Conservation (phyloP, 495 filamentous ascomycete species). For the Collariella sp. region DNA sequence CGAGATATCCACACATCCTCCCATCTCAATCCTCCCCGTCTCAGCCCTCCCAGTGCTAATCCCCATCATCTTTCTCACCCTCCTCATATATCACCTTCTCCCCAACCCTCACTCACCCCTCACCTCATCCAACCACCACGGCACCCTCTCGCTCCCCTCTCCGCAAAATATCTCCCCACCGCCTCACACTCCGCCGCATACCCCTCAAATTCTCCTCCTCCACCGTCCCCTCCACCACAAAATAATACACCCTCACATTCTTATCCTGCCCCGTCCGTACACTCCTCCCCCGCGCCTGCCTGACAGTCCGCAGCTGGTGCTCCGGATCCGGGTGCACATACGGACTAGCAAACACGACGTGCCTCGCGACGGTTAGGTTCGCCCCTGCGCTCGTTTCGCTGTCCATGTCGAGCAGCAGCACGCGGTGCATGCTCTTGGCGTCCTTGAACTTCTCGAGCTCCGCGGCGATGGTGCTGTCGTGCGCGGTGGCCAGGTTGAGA, state of each 20-base stretch:
- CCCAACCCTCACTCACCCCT: background rate
- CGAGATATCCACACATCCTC: background rate
- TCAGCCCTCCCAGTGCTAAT: background rate
- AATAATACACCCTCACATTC: conserved; percentile 60
- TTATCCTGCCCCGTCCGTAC: conserved; percentile 60
- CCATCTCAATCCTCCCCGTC: background rate
- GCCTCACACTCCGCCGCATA: background rate
- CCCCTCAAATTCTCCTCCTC: conserved; percentile 59
- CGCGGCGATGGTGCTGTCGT: background rate
- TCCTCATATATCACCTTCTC: background rate
- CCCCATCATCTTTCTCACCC: background rate
- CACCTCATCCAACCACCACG: conserved; percentile 10
- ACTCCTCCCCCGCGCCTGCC: conserved; percentile 63
- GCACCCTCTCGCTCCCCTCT: background rate
- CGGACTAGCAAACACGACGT: conserved; percentile 67
- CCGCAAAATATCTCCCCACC: conserved; percentile 4
- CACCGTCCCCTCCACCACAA: conserved; percentile 54
- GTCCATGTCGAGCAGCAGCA: conserved; percentile 59
- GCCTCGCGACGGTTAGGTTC: conserved; percentile 68
- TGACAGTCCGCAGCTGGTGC: conserved; percentile 52
- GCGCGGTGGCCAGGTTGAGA: conserved; percentile 10
- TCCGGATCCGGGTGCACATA: conserved; percentile 43
- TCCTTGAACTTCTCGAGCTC: conserved; percentile 23
- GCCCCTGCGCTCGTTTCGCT: conserved; percentile 58
- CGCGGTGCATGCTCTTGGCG: conserved; percentile 26